A percentile compares a stretch with the other conserved stretches of the same genome.
phyloP scores from a whole-genome alignment of 805 yeast genomes.

The Wilhelminamyces savonicus region DNA sequence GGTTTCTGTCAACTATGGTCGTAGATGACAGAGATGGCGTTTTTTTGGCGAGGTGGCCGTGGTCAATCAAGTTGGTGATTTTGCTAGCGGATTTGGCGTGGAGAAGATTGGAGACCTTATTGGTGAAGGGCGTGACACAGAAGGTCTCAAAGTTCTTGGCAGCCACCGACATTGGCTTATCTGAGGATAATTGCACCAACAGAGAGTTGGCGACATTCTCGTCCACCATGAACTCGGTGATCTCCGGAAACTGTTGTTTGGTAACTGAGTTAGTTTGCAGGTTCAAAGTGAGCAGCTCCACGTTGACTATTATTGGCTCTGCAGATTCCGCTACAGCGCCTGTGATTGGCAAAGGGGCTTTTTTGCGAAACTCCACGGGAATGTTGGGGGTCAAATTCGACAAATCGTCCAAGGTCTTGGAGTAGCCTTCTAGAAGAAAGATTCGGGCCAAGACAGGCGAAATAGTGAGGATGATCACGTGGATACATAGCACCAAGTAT shows the following conservation, averaged over 20 bases:
- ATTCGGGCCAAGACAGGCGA: constrained; percentile 10
- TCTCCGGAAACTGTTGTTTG: no score
- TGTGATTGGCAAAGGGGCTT: neutral
- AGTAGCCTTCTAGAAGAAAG: constrained; percentile 12
- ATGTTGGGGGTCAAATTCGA: constrained; percentile 15
- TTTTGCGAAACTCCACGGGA: constrained; percentile 6
- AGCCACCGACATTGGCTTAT: constrained; percentile 6
- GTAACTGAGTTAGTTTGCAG: no score
- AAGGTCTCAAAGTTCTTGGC: constrained; percentile 22
- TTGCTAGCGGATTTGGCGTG: constrained; percentile 5
- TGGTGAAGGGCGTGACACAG: constrained; percentile 17
- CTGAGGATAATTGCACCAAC: no score
- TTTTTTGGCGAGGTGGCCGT: no score
- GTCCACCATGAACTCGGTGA: no score
- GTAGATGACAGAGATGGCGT: constrained; percentile 6
- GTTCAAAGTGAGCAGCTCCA: neutral
- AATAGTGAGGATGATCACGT: constrained; percentile 16
- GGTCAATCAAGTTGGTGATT: no score
- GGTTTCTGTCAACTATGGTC: constrained; percentile 12
- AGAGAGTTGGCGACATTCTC: no score
- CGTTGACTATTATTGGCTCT: neutral
- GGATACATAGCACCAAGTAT: constrained; percentile 19
- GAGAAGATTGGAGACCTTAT: constrained; percentile 7
- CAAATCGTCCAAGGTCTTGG: constrained; percentile 15
- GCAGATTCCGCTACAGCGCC: neutral